Evolutionary conservation across 495 filamentous ascomycete genomes (phyloP).

Genomic region (Daldinia decipiens): DNA sequence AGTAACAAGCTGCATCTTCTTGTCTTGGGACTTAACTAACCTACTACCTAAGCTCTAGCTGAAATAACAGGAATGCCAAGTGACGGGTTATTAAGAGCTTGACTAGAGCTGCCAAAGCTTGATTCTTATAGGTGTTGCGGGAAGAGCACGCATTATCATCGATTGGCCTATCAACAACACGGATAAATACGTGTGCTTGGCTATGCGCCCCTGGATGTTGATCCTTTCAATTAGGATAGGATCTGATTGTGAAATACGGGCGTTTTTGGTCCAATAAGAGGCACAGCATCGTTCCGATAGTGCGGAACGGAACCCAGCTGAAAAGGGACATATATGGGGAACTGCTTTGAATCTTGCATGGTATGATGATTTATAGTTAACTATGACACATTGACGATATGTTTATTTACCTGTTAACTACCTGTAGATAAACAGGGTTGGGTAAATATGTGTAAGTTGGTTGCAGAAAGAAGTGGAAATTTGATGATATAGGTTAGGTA

Average conservation of each 20-base stretch:
- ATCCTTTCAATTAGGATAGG: conserved; percentile 23
- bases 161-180: conserved; percentile 35
- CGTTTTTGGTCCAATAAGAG: conserved; percentile 31
- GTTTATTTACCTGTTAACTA: background rate
- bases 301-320: conserved; percentile 27
- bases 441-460: background rate
- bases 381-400: background rate
- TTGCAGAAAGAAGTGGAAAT: background rate
- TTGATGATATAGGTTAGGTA: background rate
- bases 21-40: conserved; percentile 5
- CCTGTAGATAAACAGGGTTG: background rate
- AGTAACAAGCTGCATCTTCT: conserved; percentile 38
- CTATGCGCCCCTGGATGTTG: conserved; percentile 11
- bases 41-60: conserved; percentile 5
- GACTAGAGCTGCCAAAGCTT: conserved; percentile 23
- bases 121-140: conserved; percentile 36
- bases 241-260: conserved; percentile 6
- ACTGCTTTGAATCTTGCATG: background rate
- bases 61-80: conserved; percentile 31
- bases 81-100: conserved; percentile 23
- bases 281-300: conserved; percentile 25
- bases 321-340: conserved; percentile 8
- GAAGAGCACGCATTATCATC: conserved; percentile 19
- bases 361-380: background rate
- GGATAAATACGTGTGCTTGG: conserved; percentile 34